Evolutionary conservation across 2,329 filamentous ascomycete genomes (phyloP), one percentile per base, ranked within the genome.

Genomic region (Beauveria sp.): DNA sequence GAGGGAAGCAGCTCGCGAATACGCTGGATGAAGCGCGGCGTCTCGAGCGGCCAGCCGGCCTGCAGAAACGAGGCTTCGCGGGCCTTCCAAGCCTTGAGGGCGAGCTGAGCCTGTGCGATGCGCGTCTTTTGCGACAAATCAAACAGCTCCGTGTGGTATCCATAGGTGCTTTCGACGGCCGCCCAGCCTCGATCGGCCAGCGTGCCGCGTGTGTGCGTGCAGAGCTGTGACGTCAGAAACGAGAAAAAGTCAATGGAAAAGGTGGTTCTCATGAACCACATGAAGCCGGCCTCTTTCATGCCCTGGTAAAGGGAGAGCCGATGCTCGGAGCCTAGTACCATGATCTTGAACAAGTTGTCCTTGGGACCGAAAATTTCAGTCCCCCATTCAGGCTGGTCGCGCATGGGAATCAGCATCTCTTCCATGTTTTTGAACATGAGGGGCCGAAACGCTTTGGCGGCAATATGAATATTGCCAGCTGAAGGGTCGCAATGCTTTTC

Each of bases 211-310:
- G 75, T 76, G 43, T 80, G 78, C 38, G 77, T 74, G 64, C 76
- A 78, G 14, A 86, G 76, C 67, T 84, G 80, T 5, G 80, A 80
- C 0, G 79, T 78, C 69, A 84, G 75, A 67, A 82, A 83, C 43
- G 79, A 73, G 63, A 85, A 81, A 26, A 85, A 72, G 60, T 84
- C 83, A 53, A 81, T 70, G 66, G 85, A 82, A 69, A 86, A 84
- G 66, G 84, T 79, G 26, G 74, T 71, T 63, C 78, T 77, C 68
- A 79, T 74, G 65, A 80, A 84, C 83, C 83, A 86, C 12, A 80
- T 66, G 67, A 84, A 86, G 1, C 80, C 79, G 0, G 73, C 74
- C 26, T 76, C 72, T 20, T 72, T 70, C 65, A 79, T 72, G 2
- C 74, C 67, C 28, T 74, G 69, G 65, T 81, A 81, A 14, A 79